Evolutionary conservation across 1,284 basidiomycete genomes (phyloP), one percentile per base, ranked within the genome.

Genomic region (Ganoderma sinense): DNA sequence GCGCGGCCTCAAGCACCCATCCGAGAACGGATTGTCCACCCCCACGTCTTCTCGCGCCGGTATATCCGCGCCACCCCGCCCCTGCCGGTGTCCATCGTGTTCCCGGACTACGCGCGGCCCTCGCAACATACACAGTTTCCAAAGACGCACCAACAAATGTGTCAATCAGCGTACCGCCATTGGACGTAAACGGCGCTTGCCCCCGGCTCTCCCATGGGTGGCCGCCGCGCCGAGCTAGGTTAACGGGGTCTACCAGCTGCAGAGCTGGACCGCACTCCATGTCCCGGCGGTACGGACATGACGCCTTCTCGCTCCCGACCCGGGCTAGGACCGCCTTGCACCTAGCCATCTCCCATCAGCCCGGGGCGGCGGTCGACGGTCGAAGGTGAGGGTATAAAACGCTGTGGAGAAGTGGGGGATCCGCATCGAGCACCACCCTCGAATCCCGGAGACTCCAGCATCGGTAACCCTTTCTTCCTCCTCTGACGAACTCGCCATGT

Each of bases 401-500:
- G 33, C 20, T 11, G 6, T 20, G 5, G 56, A 10, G 33, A 59
- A 59, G 8, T 5, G 7, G 31, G 18, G 56, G n/a, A 33, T 23
- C 56, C n/a, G 33, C 56, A 59, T 59, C 33, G 56, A 39, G 20
- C 7, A 13, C 33, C 31, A 39, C 33, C 11, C 56, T n/a, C 36
- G 18, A 3, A 6, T 59, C 56, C 13, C 36, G 20, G 31, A 20
- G 20, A 14, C 56, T 39, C 33, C 20, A 39, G 10, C 36, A 8
- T 39, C 11, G 16, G 29, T 29, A 59, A 20, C 55, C 18, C 55
- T 20, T 33, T 18, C 62, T 23, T 18, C 26, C 43, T 63, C 26
- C 29, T 63, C n/a, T 8, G 11, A n/a, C 41, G 31, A 6, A 3
- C 33, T 66, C 31, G 41, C 14, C 16, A 72, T 72, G 71, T 65